These are phyloP conservation scores for Aureobasidium sp. DNA, from an alignment of 2,329 filamentous ascomycete genomes.

Conservation along the genomic window DNA sequence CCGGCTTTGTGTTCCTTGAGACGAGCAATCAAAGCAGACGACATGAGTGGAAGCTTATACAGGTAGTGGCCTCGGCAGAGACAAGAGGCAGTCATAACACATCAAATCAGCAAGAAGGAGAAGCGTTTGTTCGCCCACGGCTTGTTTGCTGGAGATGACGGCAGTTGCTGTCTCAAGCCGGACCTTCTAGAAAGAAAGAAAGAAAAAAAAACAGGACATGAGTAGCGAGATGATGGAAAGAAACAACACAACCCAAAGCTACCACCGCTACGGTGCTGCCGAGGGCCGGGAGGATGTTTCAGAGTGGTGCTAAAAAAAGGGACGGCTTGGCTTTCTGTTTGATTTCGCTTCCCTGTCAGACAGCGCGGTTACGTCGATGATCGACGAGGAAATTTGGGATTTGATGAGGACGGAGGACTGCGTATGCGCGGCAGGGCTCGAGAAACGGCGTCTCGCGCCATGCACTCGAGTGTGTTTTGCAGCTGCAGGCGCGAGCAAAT, in stretches of 20 bases:
- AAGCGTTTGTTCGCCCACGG: neutral
- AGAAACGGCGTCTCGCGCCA: neutral
- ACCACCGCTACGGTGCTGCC: slow-evolving; percentile 5
- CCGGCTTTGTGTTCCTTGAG: neutral
- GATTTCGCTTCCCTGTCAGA: neutral
- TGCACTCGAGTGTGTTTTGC: neutral
- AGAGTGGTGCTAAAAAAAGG: slow-evolving; percentile 8
- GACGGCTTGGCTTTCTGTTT: slow-evolving; percentile 9
- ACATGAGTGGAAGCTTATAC: neutral
- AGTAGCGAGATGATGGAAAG: neutral
- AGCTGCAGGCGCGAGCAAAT: neutral
- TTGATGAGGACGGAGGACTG: neutral
- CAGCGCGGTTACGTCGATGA: neutral
- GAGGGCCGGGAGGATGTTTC: neutral
- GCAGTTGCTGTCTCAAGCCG: neutral
- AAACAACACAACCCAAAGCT: slow-evolving; percentile 1
- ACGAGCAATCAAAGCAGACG: neutral
- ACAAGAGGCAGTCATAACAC: neutral
- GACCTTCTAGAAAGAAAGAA: neutral
- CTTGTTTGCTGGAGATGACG: neutral
- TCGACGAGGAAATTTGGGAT: neutral
- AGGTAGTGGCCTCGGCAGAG: neutral
- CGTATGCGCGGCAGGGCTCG: neutral
- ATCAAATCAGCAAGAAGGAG: neutral
- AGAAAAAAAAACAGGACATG: neutral